These are phyloP conservation scores for Phytopythium mirpurense DNA, from an alignment of 352 stramenopile species.

Conservation along the genomic window DNA sequence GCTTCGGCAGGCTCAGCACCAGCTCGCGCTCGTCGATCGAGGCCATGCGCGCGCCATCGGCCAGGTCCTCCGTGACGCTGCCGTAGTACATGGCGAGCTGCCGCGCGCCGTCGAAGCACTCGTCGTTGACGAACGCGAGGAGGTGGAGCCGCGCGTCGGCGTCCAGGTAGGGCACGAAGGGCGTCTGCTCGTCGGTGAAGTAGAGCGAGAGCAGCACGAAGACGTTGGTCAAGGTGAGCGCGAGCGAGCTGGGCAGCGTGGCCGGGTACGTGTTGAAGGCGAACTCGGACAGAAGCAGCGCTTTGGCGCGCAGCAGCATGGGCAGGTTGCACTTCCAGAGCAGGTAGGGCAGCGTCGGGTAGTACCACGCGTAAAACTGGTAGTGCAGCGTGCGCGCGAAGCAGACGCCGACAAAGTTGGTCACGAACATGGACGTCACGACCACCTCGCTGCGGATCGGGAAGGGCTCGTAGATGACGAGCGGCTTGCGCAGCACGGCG, in stretches of 20 bases:
- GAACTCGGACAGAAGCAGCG: slow-evolving; percentile 76
- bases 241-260: slow-evolving; percentile 84
- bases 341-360: slow-evolving; percentile 93
- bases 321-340: slow-evolving; percentile 89
- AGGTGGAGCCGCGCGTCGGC: slow-evolving; percentile 64
- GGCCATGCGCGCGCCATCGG: slow-evolving; percentile 43
- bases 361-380: slow-evolving; percentile 98
- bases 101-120: slow-evolving; percentile 68
- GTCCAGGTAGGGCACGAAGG: slow-evolving; percentile 75
- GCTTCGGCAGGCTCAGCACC: slow-evolving; percentile 66
- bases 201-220: slow-evolving; percentile 81
- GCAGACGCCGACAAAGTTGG: slow-evolving; percentile 96
- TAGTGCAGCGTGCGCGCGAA: slow-evolving; percentile 98
- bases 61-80: slow-evolving; percentile 74
- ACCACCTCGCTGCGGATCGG: slow-evolving; percentile 80
- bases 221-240: slow-evolving; percentile 91
- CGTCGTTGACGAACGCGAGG: slow-evolving; percentile 69
- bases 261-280: slow-evolving; percentile 97
- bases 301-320: slow-evolving; percentile 79
- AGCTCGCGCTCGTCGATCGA: slow-evolving; percentile 85
- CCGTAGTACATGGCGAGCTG: slow-evolving; percentile 81
- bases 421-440: slow-evolving; percentile 83
- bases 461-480: slow-evolving; percentile 69
- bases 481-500: slow-evolving; percentile 63
- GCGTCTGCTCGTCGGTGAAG: slow-evolving; percentile 53